Evolutionary conservation across 108 stramenopile genomes (phyloP).

Genomic region (Parmales sp.): DNA sequence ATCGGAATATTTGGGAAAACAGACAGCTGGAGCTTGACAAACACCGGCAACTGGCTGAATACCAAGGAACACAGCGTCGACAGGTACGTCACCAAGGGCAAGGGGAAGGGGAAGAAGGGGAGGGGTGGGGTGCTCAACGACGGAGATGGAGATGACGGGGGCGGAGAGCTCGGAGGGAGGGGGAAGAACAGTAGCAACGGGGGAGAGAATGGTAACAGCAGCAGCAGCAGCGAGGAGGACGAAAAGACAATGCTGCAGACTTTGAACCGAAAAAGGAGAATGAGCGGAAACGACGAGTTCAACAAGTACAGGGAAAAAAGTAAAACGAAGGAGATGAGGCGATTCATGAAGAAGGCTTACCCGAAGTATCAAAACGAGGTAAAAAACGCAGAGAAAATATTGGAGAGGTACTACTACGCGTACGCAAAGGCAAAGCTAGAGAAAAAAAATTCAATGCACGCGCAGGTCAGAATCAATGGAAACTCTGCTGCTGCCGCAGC

Average conservation of each 20-base stretch:
- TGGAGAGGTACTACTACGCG: not conserved
- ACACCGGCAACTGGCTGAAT: not conserved
- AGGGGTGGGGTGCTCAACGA: conserved; percentile 3
- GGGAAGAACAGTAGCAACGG: not conserved
- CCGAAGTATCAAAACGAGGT: not conserved
- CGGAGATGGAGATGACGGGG: not conserved
- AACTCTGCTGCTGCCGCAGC: too few species aligned
- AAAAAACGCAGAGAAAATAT: not conserved
- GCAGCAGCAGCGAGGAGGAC: not conserved
- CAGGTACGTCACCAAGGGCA: too few species aligned
- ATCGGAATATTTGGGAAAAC: conserved; percentile 36
- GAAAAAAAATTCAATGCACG: not conserved
- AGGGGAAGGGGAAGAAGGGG: not conserved
- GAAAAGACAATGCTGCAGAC: not conserved
- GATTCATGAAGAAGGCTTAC: not conserved
- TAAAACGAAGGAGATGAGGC: not conserved
- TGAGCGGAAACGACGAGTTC: not conserved
- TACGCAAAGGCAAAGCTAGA: not conserved
- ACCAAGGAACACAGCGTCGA: not conserved
- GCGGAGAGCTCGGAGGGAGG: not conserved
- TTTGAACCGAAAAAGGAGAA: not conserved
- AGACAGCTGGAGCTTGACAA: not conserved
- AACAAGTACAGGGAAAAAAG: not conserved
- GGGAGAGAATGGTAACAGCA: not conserved
- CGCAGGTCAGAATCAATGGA: too few species aligned